A percentile compares a stretch with the other conserved stretches of the same genome.
Conservation (phyloP, 768 basidiomycete species). For the Leccinum rimulosum region DNA sequence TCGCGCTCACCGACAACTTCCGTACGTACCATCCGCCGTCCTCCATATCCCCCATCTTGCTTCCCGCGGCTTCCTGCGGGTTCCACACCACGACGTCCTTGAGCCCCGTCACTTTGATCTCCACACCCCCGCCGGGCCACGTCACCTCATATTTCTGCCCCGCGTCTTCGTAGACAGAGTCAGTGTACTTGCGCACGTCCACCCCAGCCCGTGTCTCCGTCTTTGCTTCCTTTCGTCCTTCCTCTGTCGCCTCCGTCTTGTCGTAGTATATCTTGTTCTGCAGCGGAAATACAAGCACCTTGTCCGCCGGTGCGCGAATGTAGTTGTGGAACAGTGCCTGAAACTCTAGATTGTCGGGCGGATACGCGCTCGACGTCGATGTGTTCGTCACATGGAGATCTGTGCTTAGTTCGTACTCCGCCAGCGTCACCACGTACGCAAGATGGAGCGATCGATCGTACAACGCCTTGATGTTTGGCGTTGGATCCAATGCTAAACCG, state of each 20-base stretch:
- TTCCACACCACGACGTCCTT: slow-evolving; percentile 96
- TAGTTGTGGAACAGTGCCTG: slow-evolving; percentile 95
- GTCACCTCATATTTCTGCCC: slow-evolving; percentile 51
- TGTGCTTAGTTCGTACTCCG: slow-evolving; percentile 69
- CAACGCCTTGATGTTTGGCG: slow-evolving; percentile 48
- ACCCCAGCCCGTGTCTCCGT: slow-evolving; percentile 61
- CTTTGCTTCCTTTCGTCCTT: slow-evolving; percentile 48
- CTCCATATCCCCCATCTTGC: slow-evolving; percentile 88
- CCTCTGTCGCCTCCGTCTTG: slow-evolving; percentile 66
- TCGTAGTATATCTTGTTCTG: slow-evolving; percentile 69
- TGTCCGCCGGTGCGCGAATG: slow-evolving; percentile 59
- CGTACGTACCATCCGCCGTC: slow-evolving; percentile 71
- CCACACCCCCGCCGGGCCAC: slow-evolving; percentile 58
- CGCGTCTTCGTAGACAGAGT: slow-evolving; percentile 74
- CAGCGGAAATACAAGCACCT: slow-evolving; percentile 63
- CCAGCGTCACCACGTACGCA: slow-evolving; percentile 77
- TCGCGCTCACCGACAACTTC: background rate
- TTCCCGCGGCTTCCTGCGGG: slow-evolving; percentile 67
- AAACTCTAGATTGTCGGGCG: slow-evolving; percentile 63
- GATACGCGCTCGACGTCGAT: slow-evolving; percentile 38
- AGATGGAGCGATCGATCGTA: slow-evolving; percentile 72
- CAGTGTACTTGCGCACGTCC: slow-evolving; percentile 64
- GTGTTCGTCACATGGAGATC: slow-evolving; percentile 80
- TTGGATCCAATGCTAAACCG: slow-evolving; percentile 59
- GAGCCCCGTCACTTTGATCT: slow-evolving; percentile 51